A percentile compares a stretch with the other conserved stretches of the same genome.
Conservation (phyloP, 805 yeast genomes). For the Pichia scutulata region DNA sequence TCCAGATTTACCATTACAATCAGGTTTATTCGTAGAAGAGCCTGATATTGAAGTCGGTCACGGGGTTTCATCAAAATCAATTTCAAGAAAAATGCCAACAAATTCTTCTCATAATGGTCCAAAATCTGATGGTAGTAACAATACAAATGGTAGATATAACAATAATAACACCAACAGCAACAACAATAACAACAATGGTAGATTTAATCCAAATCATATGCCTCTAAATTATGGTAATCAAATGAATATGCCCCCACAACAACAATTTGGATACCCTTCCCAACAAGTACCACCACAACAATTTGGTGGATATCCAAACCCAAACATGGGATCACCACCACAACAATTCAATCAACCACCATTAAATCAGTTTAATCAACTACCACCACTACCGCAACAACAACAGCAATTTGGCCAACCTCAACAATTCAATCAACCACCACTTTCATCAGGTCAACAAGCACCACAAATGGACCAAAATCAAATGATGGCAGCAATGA, state of each 20-base stretch:
- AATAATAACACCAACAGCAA: background rate
- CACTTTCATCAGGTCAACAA: conserved; percentile 8
- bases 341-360: background rate
- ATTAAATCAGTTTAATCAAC: background rate
- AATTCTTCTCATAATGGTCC: conserved; percentile 83
- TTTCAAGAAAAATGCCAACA: conserved; percentile 87
- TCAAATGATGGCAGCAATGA: conserved; percentile 28
- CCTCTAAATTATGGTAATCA: conserved; percentile 13
- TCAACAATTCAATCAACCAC: conserved; percentile 3
- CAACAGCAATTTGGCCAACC: conserved; percentile 5
- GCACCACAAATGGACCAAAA: conserved; percentile 19
- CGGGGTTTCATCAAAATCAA: conserved; percentile 88
- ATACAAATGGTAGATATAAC: background rate
- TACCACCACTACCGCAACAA: background rate
- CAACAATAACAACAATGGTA: conserved; percentile 1
- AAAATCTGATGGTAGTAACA: conserved; percentile 44
- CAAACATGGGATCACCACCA: conserved; percentile 1
- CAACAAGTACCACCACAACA: conserved; percentile 9
- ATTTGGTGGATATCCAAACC: conserved; percentile 4
- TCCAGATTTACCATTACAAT: conserved; percentile 60
- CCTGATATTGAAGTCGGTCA: conserved; percentile 97
- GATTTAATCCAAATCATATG: conserved; percentile 16
- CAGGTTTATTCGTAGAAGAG: conserved; percentile 85
- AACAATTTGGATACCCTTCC: conserved; percentile 12
- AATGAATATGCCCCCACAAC: conserved; percentile 8